Conservation (phyloP, 2,329 filamentous ascomycete genomes). For the Colletotrichum gigasporum region DNA sequence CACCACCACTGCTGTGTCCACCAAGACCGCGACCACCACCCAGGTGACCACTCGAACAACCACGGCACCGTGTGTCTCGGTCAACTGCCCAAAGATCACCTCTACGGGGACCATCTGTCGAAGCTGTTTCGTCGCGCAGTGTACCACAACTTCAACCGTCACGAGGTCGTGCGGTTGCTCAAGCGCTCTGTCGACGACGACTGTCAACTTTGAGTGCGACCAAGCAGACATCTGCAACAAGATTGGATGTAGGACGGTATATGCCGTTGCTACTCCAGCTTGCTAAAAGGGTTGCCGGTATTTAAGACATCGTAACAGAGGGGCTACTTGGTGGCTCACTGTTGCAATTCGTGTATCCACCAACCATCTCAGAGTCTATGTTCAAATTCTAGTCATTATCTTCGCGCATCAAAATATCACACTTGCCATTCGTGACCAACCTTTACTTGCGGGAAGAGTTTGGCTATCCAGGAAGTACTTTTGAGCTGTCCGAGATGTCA, state of each 20-base stretch:
- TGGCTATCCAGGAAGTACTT: too few relatives aligned
- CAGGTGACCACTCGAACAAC: neutral
- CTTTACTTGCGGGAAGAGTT: too few relatives aligned
- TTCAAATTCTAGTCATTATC: too few relatives aligned
- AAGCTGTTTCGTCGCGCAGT: conserved; percentile 43
- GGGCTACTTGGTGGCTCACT: too few relatives aligned
- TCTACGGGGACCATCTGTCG: conserved; percentile 41
- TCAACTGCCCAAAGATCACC: conserved; percentile 45
- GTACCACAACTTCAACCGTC: conserved; percentile 40
- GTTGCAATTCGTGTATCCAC: too few relatives aligned
- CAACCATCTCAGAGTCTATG: too few relatives aligned
- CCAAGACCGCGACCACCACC: conserved; percentile 1
- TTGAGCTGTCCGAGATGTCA: too few relatives aligned
- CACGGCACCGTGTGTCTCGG: conserved; percentile 8
- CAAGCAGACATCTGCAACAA: conserved; percentile 22
- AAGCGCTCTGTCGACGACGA: conserved; percentile 38
- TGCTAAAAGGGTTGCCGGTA: neutral
- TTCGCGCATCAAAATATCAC: too few relatives aligned
- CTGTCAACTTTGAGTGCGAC: conserved; percentile 40
- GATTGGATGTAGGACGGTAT: conserved; percentile 26
- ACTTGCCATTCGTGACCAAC: too few relatives aligned
- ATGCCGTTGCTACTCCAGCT: conserved; percentile 16
- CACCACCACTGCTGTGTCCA: neutral
- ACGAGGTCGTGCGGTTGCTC: conserved; percentile 44
- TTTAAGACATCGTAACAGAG: neutral